phyloP scores from a whole-genome alignment of 495 filamentous ascomycete genomes.

The Ascobolus immersus region DNA sequence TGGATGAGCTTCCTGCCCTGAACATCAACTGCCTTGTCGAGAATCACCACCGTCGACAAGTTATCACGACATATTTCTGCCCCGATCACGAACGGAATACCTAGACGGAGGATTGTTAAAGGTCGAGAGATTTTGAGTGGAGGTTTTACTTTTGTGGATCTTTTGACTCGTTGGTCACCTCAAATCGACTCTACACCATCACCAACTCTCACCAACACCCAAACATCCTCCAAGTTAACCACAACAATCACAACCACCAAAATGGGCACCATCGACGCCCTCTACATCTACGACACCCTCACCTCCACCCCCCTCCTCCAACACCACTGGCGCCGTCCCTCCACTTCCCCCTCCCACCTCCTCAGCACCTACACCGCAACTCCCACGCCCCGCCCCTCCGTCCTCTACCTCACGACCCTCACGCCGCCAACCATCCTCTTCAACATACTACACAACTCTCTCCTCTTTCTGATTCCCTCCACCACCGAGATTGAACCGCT shows the following conservation, averaged over 20 bases:
- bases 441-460: conserved; percentile 59
- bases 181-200: conserved; percentile 1
- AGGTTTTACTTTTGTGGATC: too few relatives aligned
- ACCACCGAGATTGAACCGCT: conserved; percentile 73
- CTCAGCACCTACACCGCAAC: conserved; percentile 73
- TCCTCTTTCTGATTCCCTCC: conserved; percentile 62
- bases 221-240: conserved; percentile 2
- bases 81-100: too few relatives aligned
- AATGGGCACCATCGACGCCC: conserved; percentile 73
- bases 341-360: conserved; percentile 47
- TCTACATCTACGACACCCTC: conserved; percentile 71
- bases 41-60: too few relatives aligned
- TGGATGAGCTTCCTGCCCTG: too few relatives aligned
- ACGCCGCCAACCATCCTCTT: conserved; percentile 75
- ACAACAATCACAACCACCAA: conserved; percentile 21
- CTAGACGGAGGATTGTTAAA: too few relatives aligned
- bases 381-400: conserved; percentile 53
- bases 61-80: too few relatives aligned
- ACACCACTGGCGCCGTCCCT: conserved; percentile 41
- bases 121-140: too few relatives aligned
- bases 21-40: too few relatives aligned
- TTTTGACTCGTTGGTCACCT: conserved; percentile 4
- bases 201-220: conserved; percentile 5
- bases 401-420: conserved; percentile 65
- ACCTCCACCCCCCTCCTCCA: conserved; percentile 37